These are phyloP conservation scores for Chrysoporthe puriensis DNA, from an alignment of 2,329 filamentous ascomycete species.

Conservation along the genomic window DNA sequence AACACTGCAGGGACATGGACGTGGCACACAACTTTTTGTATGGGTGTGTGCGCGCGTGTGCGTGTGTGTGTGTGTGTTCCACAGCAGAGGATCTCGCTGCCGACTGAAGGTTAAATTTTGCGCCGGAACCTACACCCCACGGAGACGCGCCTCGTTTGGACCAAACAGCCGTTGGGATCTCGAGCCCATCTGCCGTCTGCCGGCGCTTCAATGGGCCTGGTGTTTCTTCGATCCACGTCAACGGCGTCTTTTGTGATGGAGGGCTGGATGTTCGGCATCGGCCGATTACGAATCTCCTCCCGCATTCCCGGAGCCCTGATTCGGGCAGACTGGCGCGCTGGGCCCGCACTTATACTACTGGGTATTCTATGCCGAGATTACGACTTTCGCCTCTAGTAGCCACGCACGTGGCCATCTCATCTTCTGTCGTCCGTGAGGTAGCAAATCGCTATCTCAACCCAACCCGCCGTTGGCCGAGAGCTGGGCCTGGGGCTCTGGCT, in stretches of 20 bases:
- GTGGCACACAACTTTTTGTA: no score
- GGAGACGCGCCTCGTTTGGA: not conserved
- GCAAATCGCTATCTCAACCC: constrained; percentile 3
- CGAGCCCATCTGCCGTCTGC: not conserved
- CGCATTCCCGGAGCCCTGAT: constrained; percentile 13
- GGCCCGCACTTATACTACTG: constrained; percentile 27
- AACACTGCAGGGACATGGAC: no score
- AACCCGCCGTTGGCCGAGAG: not conserved
- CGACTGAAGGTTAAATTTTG: not conserved
- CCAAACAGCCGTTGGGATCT: not conserved
- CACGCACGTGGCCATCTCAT: not conserved
- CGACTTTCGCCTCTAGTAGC: constrained; percentile 4
- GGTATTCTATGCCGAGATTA: constrained; percentile 25
- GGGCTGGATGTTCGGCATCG: constrained; percentile 14
- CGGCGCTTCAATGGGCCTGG: not conserved
- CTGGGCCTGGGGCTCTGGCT: not conserved
- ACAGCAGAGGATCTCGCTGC: not conserved
- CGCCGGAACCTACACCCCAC: not conserved
- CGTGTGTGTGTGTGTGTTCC: no score
- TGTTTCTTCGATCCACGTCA: constrained; percentile 7
- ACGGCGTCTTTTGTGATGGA: not conserved
- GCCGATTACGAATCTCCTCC: constrained; percentile 24
- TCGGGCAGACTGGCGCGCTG: constrained; percentile 13
- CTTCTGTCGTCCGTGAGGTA: not conserved
- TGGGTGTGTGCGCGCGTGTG: no score